Evolutionary conservation across 2,329 filamentous ascomycete genomes (phyloP).

Genomic region (Colletotrichum incanum): DNA sequence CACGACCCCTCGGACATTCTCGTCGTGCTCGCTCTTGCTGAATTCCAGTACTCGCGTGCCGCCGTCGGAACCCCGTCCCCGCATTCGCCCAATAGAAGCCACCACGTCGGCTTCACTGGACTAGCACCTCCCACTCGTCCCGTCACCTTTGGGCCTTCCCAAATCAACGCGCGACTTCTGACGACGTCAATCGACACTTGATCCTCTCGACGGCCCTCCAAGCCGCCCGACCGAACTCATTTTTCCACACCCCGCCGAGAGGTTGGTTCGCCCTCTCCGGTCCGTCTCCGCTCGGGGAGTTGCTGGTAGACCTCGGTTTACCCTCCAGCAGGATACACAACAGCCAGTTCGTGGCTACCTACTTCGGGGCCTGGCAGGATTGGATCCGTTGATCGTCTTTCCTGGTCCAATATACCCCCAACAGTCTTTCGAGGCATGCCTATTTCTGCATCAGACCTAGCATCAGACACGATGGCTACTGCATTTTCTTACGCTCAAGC

Average conservation of each 20-base stretch:
- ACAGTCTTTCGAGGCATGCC: constrained; percentile 39
- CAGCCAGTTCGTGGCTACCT: constrained; percentile 32
- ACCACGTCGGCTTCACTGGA: constrained; percentile 16
- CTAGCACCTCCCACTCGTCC: constrained; percentile 13
- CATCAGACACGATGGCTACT: constrained; percentile 63
- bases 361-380: constrained; percentile 39
- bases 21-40: constrained; percentile 6
- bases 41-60: constrained; percentile 22
- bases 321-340: constrained; percentile 24
- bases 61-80: constrained; percentile 24
- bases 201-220: constrained; percentile 7
- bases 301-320: constrained; percentile 36
- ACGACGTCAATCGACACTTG: constrained; percentile 23
- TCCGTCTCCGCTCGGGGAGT: constrained; percentile 45
- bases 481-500: constrained; percentile 96
- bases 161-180: constrained; percentile 6
- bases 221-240: constrained; percentile 14
- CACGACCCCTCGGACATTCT: constrained; percentile 23
- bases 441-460: constrained; percentile 33
- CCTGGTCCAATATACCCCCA: constrained; percentile 29
- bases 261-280: constrained; percentile 55
- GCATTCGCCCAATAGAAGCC: constrained; percentile 21
- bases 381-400: constrained; percentile 37
- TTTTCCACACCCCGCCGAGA: constrained; percentile 50
- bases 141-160: constrained; percentile 1